Conservation (phyloP, 805 yeast species). For the Myxozyma mucilagina region DNA sequence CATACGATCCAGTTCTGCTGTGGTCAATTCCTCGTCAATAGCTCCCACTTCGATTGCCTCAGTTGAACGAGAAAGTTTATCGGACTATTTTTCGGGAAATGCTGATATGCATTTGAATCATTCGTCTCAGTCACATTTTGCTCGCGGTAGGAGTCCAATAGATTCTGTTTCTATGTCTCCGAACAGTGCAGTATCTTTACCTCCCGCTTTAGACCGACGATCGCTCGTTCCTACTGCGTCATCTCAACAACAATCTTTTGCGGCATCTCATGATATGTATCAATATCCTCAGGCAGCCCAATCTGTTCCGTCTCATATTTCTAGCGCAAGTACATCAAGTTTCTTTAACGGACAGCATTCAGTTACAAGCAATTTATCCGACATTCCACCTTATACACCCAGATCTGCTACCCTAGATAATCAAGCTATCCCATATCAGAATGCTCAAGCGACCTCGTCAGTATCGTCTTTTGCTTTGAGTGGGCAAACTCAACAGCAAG, state of each 20-base stretch:
- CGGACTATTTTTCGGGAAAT: slow-evolving; percentile 5
- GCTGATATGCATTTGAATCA: not conserved
- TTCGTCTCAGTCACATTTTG: slow-evolving; percentile 7
- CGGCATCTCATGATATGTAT: not conserved
- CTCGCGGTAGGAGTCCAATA: slow-evolving; percentile 15
- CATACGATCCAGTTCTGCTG: not conserved
- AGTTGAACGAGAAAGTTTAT: slow-evolving; percentile 2
- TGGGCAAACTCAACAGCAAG: not conserved
- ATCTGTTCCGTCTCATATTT: not conserved
- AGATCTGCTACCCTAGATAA: no score
- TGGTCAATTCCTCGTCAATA: not conserved
- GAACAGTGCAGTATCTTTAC: not conserved
- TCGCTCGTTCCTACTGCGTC: not conserved
- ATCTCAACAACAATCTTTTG: not conserved
- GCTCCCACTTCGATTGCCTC: slow-evolving; percentile 11
- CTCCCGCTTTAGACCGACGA: not conserved
- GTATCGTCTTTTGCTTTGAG: not conserved
- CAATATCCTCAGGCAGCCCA: not conserved
- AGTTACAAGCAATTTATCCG: no score
- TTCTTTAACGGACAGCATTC: no score
- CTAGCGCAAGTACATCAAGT: not conserved
- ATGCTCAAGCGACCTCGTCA: slow-evolving; percentile 1
- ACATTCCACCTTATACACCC: no score
- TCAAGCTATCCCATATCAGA: not conserved
- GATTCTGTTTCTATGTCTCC: not conserved